Base-by-base conservation (phyloP, 176 grass and related monocot species). In the Puya raimondii region DNA sequence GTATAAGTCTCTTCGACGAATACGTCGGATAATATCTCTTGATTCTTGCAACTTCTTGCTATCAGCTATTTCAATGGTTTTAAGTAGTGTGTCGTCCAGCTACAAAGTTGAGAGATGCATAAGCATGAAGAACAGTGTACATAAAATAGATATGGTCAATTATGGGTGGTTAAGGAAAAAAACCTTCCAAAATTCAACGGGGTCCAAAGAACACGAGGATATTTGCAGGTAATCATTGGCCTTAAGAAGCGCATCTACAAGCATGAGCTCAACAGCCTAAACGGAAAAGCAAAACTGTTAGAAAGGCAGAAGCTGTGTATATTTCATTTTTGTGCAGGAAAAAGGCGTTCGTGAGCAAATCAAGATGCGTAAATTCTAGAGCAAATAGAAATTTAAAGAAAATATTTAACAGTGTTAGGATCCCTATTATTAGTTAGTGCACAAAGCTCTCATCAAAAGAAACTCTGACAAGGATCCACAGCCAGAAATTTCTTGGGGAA, bases 131-230 rank as follows among this genome's bases (percentile, higher is more conserved):
- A 15, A 54, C 9, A 61, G 1, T 15, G 67, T 33, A 71, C 16
- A 82, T n/a, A 20, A 49, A 50, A 11, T 48, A 70, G 27, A 64
- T 77, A 66, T 50, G n/a, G 47, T 23, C 73, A 64, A 48, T 50
- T 71, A 72, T 72, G 22, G 58, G 16, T 64, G 61, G 3, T 18
- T 56, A 23, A 47, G 18, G 79, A 23, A 59, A n/a, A n/a, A 77
- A 76, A 96, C 93, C 93, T 90, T 92, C 93, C 86, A 96, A 80
- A 89, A 96, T 29, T 96, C 79, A 49, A 80, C 81, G n/a, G 89
- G 84, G 16, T 96, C 93, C 70, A 74, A 70, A 33, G 89, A 82
- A 76, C 86, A 86, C 58, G 83, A 85, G 64, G 93, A 79, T 78
- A 96, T 92, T 80, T 76, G 73, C 66, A 96, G 63, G 68, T 92